Evolutionary conservation across 306 rosid genomes (phyloP).

Genomic region (Alnus rubra): DNA sequence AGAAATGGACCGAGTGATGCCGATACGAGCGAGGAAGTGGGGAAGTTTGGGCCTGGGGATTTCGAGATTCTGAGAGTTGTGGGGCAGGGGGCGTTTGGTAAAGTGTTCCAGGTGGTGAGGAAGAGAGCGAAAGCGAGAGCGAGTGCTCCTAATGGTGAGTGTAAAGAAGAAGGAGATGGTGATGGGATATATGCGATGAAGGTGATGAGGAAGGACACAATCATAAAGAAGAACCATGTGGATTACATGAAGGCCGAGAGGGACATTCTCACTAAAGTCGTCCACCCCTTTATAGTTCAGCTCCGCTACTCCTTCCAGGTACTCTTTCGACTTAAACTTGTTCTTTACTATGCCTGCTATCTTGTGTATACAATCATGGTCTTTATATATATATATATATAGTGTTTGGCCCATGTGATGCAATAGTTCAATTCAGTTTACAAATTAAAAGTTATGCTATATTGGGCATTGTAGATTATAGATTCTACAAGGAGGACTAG

Average conservation of each 20-base stretch:
- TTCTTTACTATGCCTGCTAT: not conserved
- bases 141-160: not conserved
- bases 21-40: slow-evolving; percentile 16
- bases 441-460: not conserved
- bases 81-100: slow-evolving; percentile 88
- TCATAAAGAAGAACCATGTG: slow-evolving; percentile 85
- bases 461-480: not conserved
- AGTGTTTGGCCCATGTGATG: not conserved
- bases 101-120: slow-evolving; percentile 78
- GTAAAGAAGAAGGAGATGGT: not conserved
- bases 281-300: slow-evolving; percentile 87
- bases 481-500: too few species aligned
- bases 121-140: slow-evolving; percentile 18
- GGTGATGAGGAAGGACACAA: slow-evolving; percentile 88
- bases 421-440: not conserved
- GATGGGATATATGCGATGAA: slow-evolving; percentile 88
- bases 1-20: slow-evolving; percentile 8
- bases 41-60: slow-evolving; percentile 69
- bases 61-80: slow-evolving; percentile 79
- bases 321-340: not conserved
- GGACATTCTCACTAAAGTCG: slow-evolving; percentile 87
- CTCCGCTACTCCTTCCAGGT: slow-evolving; percentile 92
- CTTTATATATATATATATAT: not conserved
- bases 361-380: not conserved
- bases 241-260: slow-evolving; percentile 97